Conservation (phyloP, 2,329 filamentous ascomycete species). For the Sporothrix euskadiensis region DNA sequence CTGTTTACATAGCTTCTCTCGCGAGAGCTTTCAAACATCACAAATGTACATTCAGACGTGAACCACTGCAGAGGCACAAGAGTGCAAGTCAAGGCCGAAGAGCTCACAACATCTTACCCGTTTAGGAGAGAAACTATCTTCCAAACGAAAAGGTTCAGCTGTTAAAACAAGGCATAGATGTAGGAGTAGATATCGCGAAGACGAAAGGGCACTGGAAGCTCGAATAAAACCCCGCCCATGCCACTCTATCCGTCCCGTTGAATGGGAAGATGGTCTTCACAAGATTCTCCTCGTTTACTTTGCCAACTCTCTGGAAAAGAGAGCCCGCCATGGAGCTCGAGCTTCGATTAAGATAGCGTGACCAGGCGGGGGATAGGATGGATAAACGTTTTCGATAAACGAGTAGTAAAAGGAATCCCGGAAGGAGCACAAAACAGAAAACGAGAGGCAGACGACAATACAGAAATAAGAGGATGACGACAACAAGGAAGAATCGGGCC, state of each 20-base stretch:
- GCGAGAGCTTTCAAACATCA: not conserved
- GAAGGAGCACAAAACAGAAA: not conserved
- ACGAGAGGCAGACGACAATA: not conserved
- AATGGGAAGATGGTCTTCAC: too few relatives aligned
- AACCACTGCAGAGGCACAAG: too few relatives aligned
- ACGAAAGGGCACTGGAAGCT: too few relatives aligned
- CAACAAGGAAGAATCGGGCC: not conserved
- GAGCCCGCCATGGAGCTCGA: not conserved
- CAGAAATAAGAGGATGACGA: not conserved
- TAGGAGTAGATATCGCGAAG: too few relatives aligned
- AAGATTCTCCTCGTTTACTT: not conserved
- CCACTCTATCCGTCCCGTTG: too few relatives aligned
- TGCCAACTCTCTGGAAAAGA: not conserved
- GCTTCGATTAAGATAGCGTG: slow-evolving; percentile 1
- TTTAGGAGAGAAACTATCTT: too few relatives aligned
- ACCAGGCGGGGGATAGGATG: not conserved
- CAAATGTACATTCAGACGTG: too few relatives aligned
- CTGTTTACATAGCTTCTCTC: not conserved
- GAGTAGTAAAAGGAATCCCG: not conserved
- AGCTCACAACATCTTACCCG: too few relatives aligned
- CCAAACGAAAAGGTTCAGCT: too few relatives aligned
- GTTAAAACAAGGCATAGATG: too few relatives aligned
- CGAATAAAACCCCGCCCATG: too few relatives aligned
- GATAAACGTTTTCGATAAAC: not conserved
- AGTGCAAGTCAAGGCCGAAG: too few relatives aligned